Base-by-base conservation (phyloP, 768 basidiomycete species). In the Russula foetens region DNA sequence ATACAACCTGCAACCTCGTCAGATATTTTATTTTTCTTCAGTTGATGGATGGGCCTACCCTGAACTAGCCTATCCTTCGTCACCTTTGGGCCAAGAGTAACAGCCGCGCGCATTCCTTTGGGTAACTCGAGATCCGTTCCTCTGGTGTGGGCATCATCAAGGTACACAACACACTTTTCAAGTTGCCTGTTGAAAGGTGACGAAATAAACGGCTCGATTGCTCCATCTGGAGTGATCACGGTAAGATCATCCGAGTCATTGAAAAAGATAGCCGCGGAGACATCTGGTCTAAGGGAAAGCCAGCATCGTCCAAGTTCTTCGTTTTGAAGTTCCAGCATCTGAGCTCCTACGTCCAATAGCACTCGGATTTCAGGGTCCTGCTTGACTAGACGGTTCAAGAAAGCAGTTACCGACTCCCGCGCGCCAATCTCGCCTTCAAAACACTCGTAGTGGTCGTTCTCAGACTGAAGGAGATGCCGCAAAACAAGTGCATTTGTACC, bases 61-160 rank as follows among this genome's bases (percentile, higher is more conserved):
- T 83, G 82, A 3, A 75, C 70, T 4, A 83, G 65, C 46, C 76
- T 71, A 70, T 83, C 82, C 58, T 83, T 83, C 0, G 76, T 79
- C 8, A 83, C 68, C 45, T 76, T 80, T 6, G 76, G 76, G 0
- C 81, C 82, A 2, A 82, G 64, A 3, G 79, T 81, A 9, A 82
- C 79, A 7, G 74, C 77, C 7, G 80, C 78, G 8, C 75, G 72
- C 38, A 70, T 75, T n/a, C 71, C 59, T 1, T 23, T 56, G 0
- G 82, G 81, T 31, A 83, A 69, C 45, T 76, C 81, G 15, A 83
- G 68, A 58, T 83, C 81, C 0, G 81, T 83, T 7, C 81, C 81
- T 63, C 81, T 58, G 21, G 75, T 77, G 58, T 82, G 81, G 0
- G 79, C 77, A 53, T 83, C 81, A 48, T 83, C 81, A 0, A 83